Base-by-base conservation (phyloP, 1,284 basidiomycete species). In the Ceratobasidium sp. region DNA sequence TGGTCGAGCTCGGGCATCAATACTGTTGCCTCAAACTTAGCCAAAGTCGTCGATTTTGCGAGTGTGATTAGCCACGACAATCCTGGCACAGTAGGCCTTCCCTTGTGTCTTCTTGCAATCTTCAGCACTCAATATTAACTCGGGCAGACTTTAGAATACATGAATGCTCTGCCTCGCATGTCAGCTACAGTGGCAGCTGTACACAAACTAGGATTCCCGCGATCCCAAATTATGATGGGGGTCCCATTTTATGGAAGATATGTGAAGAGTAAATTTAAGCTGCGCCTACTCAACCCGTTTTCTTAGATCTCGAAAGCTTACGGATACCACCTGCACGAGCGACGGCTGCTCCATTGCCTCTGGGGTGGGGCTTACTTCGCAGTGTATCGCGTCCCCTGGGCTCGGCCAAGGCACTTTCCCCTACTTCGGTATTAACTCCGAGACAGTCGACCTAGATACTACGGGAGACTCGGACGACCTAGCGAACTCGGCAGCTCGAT, bases 161-260 rank as follows among this genome's bases (percentile, higher is more conserved):
- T 62, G 15, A 75, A 75, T 57, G 62, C 61, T 23, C n/a, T 75
- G 38, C 40, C 73, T 2, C 54, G 57, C 33, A 75, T 75, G 73
- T 65, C 48, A 28, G 12, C 61, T 10, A 50, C 73, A 1, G 62
- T 75, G 3, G 62, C 62, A 40, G 50, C 52, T 7, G 59, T 73
- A 46, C 68, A 73, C 13, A 78, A 73, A 38, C 52, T 73, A 4
- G 77, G 77, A 6, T 71, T 78, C 54, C 68, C 66, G 9, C 57
- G 68, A 9, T 56, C 50, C 2, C 68, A 71, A n/a, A 59, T 78
- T 10, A 64, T 73, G 67, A 78, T 78, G 77, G 77, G 77, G 15
- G 64, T 78, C n/a, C 77, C 77, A 9, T 78, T 78, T 28, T 78
- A 78, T 42, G 77, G 67, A 26, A 64, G 77, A 61, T 78, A n/a